Evolutionary conservation across 768 basidiomycete genomes (phyloP).

Genomic region (Tricholoma bakamatsutake): DNA sequence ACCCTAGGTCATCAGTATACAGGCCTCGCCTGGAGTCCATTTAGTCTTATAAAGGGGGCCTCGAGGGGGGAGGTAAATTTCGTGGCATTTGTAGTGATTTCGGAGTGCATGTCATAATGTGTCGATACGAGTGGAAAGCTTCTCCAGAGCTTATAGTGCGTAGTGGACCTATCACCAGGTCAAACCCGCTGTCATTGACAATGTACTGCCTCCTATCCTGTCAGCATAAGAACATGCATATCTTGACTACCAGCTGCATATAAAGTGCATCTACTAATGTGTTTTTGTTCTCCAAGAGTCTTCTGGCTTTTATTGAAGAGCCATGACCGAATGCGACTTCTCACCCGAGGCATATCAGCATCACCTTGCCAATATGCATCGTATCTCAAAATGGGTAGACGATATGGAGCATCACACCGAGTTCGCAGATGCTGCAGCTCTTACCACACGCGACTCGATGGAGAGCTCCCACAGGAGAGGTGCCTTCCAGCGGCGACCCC

Average conservation of each 20-base stretch:
- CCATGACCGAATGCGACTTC: constrained; percentile 21
- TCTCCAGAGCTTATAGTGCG: no score
- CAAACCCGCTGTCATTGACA: not conserved
- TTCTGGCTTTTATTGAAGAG: not conserved
- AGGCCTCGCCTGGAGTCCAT: no score
- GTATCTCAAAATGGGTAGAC: constrained; percentile 17
- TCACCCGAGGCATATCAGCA: constrained; percentile 18
- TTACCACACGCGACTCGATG: constrained; percentile 2
- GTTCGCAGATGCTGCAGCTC: constrained; percentile 16
- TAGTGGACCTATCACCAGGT: no score
- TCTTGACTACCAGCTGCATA: not conserved
- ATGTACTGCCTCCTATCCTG: not conserved
- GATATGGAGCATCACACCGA: constrained; percentile 13
- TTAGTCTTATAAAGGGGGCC: no score
- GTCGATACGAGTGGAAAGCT: no score
- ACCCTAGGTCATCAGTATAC: no score
- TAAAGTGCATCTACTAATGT: not conserved
- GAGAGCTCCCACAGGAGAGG: not conserved
- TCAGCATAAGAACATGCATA: not conserved
- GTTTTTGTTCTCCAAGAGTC: not conserved
- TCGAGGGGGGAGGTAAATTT: no score
- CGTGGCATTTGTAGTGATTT: no score
- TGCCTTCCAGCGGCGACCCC: constrained; percentile 6
- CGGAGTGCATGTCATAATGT: no score
- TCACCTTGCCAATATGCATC: constrained; percentile 15